Evolutionary conservation across 495 filamentous ascomycete species (phyloP), one percentile per base, ranked within the genome.

Genomic region (Neurospora hispaniola): DNA sequence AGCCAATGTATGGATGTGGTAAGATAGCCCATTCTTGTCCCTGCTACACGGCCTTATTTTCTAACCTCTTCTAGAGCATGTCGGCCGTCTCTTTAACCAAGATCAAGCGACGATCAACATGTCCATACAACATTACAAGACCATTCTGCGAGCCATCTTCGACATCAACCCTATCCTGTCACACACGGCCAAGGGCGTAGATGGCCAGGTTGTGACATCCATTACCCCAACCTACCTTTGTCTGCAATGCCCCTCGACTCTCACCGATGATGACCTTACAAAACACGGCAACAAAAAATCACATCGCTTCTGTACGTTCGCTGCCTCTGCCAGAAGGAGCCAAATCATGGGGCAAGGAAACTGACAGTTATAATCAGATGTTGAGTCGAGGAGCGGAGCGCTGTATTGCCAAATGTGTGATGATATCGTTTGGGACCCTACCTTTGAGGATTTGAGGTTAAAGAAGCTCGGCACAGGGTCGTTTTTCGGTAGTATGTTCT

Each of bases 381-480:
- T 96, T 73, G 94, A 97, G 75, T 95, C 93, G 4, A 85, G 90
- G 71, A 89, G 84, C 74, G 93, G 92, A 7, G 86, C 88, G 69
- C 77, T 97, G 4, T 97, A 90, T 78, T 97, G 94, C 82, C 92
- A 95, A 76, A 85, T 89, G 73, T 97, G 94, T 76, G 86, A 88
- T 46, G 94, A 97, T 78, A 91, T 96, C 74, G 89, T 97, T 59
- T 97, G 93, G 83, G 94, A 97, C 76, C 91, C 92, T 66, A 90
- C 89, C 9, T 83, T 97, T 38, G 94, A 97, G 76, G 87, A 91
- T 41, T 84, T 93, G 48, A 80, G 90, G 76, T 75, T 91, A 42
- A 84, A 83, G 69, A 89, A 89, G 79, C 83, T 86, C 73, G 86
- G 85, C 35, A 86, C 83, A 10, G 85, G 85, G 10, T 85, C 83